Base-by-base conservation (phyloP, 768 basidiomycete genomes). In the Mycena rebaudengoi region DNA sequence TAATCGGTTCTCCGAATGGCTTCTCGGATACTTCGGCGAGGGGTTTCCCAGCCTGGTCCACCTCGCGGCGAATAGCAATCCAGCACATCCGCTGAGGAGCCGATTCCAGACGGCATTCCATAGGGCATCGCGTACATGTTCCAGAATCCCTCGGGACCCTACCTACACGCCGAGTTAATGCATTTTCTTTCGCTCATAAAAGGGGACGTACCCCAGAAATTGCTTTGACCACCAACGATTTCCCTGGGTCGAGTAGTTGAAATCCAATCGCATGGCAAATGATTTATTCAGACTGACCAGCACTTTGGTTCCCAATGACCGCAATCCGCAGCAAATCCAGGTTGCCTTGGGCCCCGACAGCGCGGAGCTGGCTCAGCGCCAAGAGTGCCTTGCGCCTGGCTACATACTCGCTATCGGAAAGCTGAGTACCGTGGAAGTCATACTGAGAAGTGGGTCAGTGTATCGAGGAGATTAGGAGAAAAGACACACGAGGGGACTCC, bases 271-370 rank as follows among this genome's bases (percentile, higher is more conserved):
- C 4, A 12, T 6, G 20, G 26, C 0, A 8, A 2, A 60, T 5
- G n/a, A 12, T 6, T 11, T 4, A 11, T 3, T 12, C 18, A 18
- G 10, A 30, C 30, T 2, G 21, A 74, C 83, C 86, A 3, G 84
- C 83, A 45, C 79, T 81, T 70, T 86, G 86, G 49, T 83, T 84
- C 8, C 85, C 85, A 44, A 85, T 83, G 26, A 85, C 82, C 8
- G 79, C 80, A 32, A 86, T 82, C 5, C 83, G 73, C 5, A 85
- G 84, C 3, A 86, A 71, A 56, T 86, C 83, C 12, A 86, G 66
- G 26, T 83, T 79, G 1, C 71, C 74, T 68, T 85, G 80, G 2
- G n/a, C n/a, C n/a, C n/a, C n/a, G n/a, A n/a, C n/a, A n/a, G n/a
- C n/a, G n/a, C n/a, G n/a, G n/a, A n/a, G n/a, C n/a, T n/a, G n/a